phyloP scores from a whole-genome alignment of 2,329 filamentous ascomycete species.

The Elsinoe australis region DNA sequence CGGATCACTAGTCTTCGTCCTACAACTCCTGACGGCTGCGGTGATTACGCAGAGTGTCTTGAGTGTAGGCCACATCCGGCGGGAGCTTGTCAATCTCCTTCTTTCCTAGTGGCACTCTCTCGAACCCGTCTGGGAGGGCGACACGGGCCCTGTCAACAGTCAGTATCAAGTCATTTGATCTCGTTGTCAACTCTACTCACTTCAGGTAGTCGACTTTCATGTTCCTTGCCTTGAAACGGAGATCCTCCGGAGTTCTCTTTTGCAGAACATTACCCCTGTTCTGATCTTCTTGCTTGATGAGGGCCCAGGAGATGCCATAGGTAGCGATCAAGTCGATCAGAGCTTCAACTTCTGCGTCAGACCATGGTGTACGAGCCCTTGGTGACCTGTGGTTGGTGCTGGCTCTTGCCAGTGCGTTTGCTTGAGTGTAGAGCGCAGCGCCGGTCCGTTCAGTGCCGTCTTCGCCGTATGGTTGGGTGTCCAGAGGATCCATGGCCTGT shows the following conservation, averaged over 20 bases:
- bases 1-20: no score
- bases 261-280: conserved; percentile 28
- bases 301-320: conserved; percentile 41
- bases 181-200: conserved; percentile 30
- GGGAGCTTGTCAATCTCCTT: conserved; percentile 33
- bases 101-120: conserved; percentile 36
- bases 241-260: conserved; percentile 43
- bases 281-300: conserved; percentile 35
- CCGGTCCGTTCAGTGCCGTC: background rate
- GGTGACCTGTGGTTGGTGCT: conserved; percentile 26
- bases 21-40: background rate
- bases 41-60: conserved; percentile 17
- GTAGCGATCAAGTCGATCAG: conserved; percentile 45
- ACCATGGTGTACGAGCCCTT: conserved; percentile 31
- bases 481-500: conserved; percentile 24
- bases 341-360: conserved; percentile 30
- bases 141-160: background rate
- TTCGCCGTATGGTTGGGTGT: background rate
- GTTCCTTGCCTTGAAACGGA: conserved; percentile 43
- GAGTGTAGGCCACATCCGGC: background rate
- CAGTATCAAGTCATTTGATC: background rate
- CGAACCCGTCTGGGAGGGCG: conserved; percentile 38
- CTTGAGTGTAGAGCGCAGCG: conserved; percentile 20
- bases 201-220: conserved; percentile 41
- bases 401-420: conserved; percentile 22